These are phyloP conservation scores for Colletotrichum viniferum DNA, from an alignment of 2,329 filamentous ascomycete species.

Conservation along the genomic window DNA sequence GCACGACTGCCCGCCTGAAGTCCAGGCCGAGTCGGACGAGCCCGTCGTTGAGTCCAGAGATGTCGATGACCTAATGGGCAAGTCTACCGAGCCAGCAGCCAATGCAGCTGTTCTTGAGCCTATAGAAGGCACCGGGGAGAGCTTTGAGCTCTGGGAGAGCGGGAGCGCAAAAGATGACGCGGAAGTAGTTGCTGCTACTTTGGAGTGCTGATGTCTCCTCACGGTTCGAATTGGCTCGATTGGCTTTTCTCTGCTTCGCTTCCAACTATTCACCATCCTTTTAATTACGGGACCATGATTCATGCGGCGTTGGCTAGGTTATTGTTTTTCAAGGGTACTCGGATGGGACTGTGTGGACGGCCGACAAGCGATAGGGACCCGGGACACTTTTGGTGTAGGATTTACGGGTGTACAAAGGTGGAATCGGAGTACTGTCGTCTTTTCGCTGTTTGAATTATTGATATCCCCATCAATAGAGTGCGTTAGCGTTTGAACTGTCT, in stretches of 20 bases:
- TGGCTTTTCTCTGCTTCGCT: neutral
- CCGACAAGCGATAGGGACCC: neutral
- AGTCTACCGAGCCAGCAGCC: constrained; percentile 38
- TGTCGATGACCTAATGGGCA: constrained; percentile 42
- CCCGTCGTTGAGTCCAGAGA: constrained; percentile 25
- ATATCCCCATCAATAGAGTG: constrained; percentile 14
- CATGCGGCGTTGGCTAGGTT: constrained; percentile 17
- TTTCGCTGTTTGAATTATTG: neutral
- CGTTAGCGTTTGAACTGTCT: neutral
- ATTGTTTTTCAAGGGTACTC: neutral
- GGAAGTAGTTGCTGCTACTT: constrained; percentile 29
- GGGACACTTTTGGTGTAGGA: constrained; percentile 1
- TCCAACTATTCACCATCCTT: constrained; percentile 20
- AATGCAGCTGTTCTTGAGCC: constrained; percentile 56
- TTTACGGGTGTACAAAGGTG: neutral
- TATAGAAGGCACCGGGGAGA: constrained; percentile 63
- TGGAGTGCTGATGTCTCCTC: constrained; percentile 28
- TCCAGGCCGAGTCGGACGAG: constrained; percentile 25
- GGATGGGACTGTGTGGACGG: neutral
- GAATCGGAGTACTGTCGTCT: constrained; percentile 5
- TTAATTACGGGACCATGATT: constrained; percentile 19
- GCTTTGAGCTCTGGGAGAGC: constrained; percentile 75
- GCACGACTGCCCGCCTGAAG: constrained; percentile 30
- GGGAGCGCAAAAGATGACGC: constrained; percentile 65
- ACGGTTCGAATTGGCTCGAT: neutral